Evolutionary conservation across 2,329 filamentous ascomycete species (phyloP), one percentile per base, ranked within the genome.

Genomic region (Cryphonectria parasitica): DNA sequence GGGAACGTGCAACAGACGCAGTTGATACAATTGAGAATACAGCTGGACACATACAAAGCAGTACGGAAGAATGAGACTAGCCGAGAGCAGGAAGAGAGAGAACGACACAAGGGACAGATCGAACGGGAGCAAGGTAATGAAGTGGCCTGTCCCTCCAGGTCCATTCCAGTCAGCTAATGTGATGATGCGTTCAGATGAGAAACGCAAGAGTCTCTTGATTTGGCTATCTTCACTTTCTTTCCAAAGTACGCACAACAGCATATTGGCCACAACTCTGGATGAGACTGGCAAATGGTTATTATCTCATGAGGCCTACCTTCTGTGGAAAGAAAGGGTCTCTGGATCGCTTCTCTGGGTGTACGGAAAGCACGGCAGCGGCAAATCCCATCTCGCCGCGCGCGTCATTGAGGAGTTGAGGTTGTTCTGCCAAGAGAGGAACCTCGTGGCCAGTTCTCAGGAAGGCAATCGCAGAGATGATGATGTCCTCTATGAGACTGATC

Each of bases 351-450:
- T 68, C 2, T 68, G 66, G 66, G 45, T 68, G 3, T 56, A 64
- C 10, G 66, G 66, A 4, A 67, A 67, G 22, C 66, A 67, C 19
- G 66, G 66, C 5, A 67, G 66, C 56, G 66, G 66, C 1, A 67
- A 67, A 19, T 62, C 66, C 15, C 66, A 67, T 22, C 45, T 67
- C 22, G 66, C 66, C 7, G 66, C 66, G 0, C 56, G 28, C 0
- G 66, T 52, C 28, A 62, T 67, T 3, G 66, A 67, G n/a, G 66
- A 67, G 3, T 19, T 67, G 41, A 67, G 56, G 8, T 15, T 10
- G 13, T 6, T 67, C 41, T 67, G 66, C 41, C 31, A 3, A 1
- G 56, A 67, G 5, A 62, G 13, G 22, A 10, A 67, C 41, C 6
- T 8, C 41, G 36, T 25, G 3, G 1, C 41, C 25, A 39, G 22